Evolutionary conservation across 2,329 filamentous ascomycete species (phyloP).

Genomic region (Cladosporium sp.): DNA sequence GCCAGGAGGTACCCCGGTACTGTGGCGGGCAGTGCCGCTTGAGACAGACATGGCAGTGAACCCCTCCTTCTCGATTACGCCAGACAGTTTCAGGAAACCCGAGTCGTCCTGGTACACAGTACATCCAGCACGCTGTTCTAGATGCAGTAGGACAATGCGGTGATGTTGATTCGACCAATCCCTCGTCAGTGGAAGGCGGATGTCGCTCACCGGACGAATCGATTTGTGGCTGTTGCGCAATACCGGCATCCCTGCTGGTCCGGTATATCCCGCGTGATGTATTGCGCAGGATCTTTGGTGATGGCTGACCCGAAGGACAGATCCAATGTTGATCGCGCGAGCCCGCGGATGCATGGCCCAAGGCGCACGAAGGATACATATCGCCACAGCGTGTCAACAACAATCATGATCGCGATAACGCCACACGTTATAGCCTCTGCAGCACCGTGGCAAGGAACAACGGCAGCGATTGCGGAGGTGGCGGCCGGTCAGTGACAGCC

Average conservation of each 20-base stretch:
- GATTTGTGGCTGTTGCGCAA: conserved; percentile 9
- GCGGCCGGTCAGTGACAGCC: conserved; percentile 2
- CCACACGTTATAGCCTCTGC: neutral
- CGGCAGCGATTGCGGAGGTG: conserved; percentile 8
- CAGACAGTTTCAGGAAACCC: conserved; percentile 9
- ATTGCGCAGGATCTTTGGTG: conserved; percentile 1
- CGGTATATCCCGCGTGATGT: conserved; percentile 10
- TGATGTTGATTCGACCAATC: neutral
- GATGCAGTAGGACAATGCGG: conserved; percentile 8
- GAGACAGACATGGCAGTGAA: conserved; percentile 2
- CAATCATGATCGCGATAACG: neutral
- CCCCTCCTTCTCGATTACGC: conserved; percentile 2
- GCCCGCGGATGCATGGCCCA: neutral
- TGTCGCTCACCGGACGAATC: neutral
- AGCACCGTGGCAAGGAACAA: neutral
- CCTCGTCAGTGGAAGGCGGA: neutral
- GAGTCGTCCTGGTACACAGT: neutral
- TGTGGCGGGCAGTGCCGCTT: conserved; percentile 2
- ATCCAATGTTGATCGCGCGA: neutral
- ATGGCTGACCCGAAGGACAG: neutral
- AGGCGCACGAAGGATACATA: neutral
- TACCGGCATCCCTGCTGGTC: neutral
- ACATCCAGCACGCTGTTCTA: conserved; percentile 5
- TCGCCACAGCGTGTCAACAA: neutral
- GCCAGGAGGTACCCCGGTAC: neutral